These are phyloP conservation scores for Rhizopogon vulgaris DNA, from an alignment of 768 basidiomycete species.

Conservation along the genomic window DNA sequence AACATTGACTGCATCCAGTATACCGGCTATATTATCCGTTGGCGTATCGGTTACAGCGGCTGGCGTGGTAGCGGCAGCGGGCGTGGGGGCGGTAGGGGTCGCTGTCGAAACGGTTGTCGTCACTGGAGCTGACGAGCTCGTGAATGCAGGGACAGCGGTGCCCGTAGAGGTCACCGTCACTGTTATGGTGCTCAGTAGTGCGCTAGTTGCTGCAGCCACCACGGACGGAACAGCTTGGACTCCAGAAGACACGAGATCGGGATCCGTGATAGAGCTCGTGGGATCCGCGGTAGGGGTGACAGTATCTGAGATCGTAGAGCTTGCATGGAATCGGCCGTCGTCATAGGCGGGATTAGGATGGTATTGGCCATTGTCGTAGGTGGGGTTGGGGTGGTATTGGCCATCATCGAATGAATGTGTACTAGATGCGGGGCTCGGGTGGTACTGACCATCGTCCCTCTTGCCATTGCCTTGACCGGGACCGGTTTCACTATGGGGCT, in stretches of 20 bases:
- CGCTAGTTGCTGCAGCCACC: too few species aligned
- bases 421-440: neutral
- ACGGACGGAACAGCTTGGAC: neutral
- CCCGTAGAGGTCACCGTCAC: neutral
- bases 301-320: neutral
- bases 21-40: too few species aligned
- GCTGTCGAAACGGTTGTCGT: neutral
- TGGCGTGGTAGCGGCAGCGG: neutral
- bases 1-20: too few species aligned
- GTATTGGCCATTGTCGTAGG: conserved; percentile 11
- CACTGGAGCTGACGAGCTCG: neutral
- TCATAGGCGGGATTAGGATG: conserved; percentile 5
- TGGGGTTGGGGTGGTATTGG: conserved; percentile 15
- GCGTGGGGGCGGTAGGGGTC: neutral
- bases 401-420: conserved; percentile 12
- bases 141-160: neutral
- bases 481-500: neutral
- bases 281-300: neutral
- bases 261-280: too few species aligned
- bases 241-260: too few species aligned
- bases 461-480: neutral
- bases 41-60: neutral
- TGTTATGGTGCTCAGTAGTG: too few species aligned
- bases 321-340: conserved; percentile 5
- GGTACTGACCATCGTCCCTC: conserved; percentile 12